Base-by-base conservation (phyloP, 768 basidiomycete genomes). In the Panaeolus papilionaceus region DNA sequence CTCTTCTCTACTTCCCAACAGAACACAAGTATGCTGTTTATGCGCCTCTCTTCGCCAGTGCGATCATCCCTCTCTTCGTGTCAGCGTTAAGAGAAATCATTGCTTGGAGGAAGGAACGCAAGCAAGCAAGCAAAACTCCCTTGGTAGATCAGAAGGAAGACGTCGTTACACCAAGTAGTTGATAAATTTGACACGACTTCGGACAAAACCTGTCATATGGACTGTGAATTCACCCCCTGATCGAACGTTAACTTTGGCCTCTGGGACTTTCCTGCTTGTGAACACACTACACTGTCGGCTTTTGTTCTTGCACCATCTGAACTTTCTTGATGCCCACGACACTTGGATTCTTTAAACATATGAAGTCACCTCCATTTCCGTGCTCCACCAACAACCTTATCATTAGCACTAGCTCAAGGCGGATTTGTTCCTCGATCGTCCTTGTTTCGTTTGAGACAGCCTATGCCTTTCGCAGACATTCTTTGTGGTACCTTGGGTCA, bases 21-120 rank as follows among this genome's bases (percentile, higher is more conserved):
- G 98, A 99, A 75, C 98, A 99, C 82, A 98, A 93, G 75, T 96
- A 95, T 76, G 96, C 96, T 2, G 95, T 99, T 9, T 99, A 99
- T 77, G 91, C 94, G 0, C 97, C 98, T 0, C 79, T 99, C 39
- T 98, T 99, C 76, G 97, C 94, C 2, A 96, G 95, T 61, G 86
- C 95, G 7, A 84, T 93, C 2, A 91, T 96, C 37, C 96, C 96
- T 5, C 77, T 98, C 64, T 67, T 95, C 10, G 89, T 93, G 2
- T 89, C 93, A 0, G 82, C 91, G 11, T 69, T 94, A 26, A 86
- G 89, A 75, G 96, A 97, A 77, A 63, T 92, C n/a, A 74, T 82
- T 45, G 86, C 85, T 0, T 94, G 92, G 92, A 81, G 81, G 66
- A 75, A 73, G 66, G 77, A 83, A 65, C 74, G 76, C 40, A 77